These are phyloP conservation scores for Vaccinium corymbosum DNA, from an alignment of 148 eudicot genomes.

Conservation along the genomic window DNA sequence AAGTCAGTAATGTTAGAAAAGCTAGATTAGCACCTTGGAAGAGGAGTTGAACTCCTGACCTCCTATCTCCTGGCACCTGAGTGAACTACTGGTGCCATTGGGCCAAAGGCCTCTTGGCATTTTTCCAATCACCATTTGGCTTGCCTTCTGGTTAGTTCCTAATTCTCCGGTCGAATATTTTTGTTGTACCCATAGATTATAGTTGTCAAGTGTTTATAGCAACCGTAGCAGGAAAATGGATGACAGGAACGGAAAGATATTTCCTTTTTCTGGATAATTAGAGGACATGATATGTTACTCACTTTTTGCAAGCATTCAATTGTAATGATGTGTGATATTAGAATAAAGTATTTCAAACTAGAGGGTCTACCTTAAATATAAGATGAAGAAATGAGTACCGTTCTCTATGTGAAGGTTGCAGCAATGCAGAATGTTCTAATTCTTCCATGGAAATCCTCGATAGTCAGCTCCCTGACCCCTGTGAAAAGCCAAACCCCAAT, in stretches of 20 bases:
- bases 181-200: not conserved
- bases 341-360: conserved; percentile 2
- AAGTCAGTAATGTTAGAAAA: no score
- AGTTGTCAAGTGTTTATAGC: not conserved
- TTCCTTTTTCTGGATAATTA: not conserved
- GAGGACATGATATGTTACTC: not conserved
- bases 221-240: not conserved
- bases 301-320: not conserved
- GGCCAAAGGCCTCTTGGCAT: no score
- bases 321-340: not conserved
- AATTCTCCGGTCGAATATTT: not conserved
- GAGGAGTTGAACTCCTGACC: no score
- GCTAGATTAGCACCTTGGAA: no score
- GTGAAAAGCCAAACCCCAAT: not conserved
- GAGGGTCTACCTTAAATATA: not conserved
- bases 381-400: not conserved
- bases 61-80: no score
- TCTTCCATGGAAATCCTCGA: not conserved
- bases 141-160: not conserved
- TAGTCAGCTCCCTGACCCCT: not conserved
- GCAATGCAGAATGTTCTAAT: not conserved
- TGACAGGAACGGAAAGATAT: not conserved
- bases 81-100: no score
- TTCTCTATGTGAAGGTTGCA: not conserved
- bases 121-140: not conserved